Evolutionary conservation across 73 alveolate species (phyloP).

Genomic region (Halteria grandinella): DNA sequence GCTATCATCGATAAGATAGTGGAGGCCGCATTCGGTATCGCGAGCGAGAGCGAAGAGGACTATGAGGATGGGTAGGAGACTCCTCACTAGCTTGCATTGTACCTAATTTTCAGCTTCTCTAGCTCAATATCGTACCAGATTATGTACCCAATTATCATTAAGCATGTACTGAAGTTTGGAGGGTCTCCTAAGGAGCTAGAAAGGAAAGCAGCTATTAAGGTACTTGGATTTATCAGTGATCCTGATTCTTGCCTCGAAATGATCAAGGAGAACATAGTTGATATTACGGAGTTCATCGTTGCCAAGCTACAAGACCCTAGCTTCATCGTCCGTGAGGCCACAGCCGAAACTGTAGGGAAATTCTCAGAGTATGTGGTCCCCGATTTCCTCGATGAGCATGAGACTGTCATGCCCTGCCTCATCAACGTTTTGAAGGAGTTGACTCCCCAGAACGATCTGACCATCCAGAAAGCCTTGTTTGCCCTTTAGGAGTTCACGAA

Average conservation of each 20-base stretch:
- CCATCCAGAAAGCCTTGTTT: slow-evolving; percentile 59
- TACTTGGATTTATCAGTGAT: slow-evolving; percentile 65
- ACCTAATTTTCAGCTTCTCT: slow-evolving; percentile 40
- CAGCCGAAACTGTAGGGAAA: slow-evolving; percentile 73
- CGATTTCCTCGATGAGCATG: slow-evolving; percentile 62
- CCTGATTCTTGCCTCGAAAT: slow-evolving; percentile 66
- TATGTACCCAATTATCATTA: slow-evolving; percentile 54
- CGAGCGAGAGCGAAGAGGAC: slow-evolving; percentile 61
- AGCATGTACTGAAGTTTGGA: slow-evolving; percentile 47
- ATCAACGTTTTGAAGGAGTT: slow-evolving; percentile 44
- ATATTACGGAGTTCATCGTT: slow-evolving; percentile 54
- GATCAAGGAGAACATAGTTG: slow-evolving; percentile 64
- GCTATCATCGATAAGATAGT: slow-evolving; percentile 48
- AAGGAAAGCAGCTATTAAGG: slow-evolving; percentile 67
- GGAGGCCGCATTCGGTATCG: slow-evolving; percentile 49
- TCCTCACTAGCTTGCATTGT: slow-evolving; percentile 52
- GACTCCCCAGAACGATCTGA: slow-evolving; percentile 16
- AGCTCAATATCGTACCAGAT: slow-evolving; percentile 37
- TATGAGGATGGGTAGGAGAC: slow-evolving; percentile 61
- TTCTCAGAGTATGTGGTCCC: slow-evolving; percentile 72
- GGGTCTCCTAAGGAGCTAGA: slow-evolving; percentile 44
- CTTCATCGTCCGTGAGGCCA: slow-evolving; percentile 61
- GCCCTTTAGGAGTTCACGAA: slow-evolving; percentile 57
- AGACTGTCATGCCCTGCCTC: slow-evolving; percentile 58
- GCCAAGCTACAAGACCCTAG: slow-evolving; percentile 48